These are phyloP conservation scores for Scedosporium dehoogii DNA, from an alignment of 2,329 filamentous ascomycete species.

Conservation along the genomic window DNA sequence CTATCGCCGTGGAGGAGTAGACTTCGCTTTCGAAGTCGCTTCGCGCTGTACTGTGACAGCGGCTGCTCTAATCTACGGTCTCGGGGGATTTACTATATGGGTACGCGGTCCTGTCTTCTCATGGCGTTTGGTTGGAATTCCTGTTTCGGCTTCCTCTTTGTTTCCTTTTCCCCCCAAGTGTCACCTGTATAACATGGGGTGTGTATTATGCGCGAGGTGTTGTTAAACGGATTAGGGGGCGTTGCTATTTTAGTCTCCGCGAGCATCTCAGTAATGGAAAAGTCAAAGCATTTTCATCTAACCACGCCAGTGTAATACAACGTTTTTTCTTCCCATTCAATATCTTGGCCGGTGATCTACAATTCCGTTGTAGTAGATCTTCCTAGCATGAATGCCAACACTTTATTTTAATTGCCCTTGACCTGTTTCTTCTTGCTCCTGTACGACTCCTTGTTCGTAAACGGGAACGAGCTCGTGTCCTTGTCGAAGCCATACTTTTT, in stretches of 20 bases:
- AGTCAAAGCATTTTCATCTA: not conserved
- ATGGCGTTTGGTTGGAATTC: not conserved
- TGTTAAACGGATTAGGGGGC: not conserved
- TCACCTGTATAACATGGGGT: not conserved
- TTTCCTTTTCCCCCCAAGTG: not conserved
- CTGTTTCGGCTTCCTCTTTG: not conserved
- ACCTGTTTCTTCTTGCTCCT: conserved; percentile 27
- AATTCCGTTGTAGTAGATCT: too few species aligned
- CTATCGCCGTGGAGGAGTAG: not conserved
- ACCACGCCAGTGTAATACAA: not conserved
- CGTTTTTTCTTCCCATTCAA: not conserved
- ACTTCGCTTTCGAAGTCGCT: not conserved
- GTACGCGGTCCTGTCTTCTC: not conserved
- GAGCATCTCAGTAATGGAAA: not conserved
- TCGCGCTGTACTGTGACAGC: not conserved
- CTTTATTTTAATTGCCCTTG: conserved; percentile 9
- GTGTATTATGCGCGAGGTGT: not conserved
- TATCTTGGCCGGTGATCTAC: too few species aligned
- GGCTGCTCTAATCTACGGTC: not conserved
- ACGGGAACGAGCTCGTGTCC: conserved; percentile 28
- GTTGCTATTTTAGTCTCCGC: not conserved
- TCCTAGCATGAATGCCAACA: too few species aligned
- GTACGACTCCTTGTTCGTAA: conserved; percentile 26
- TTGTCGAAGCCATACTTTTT: conserved; percentile 26
- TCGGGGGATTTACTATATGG: not conserved